Evolutionary conservation across 140 eudicot genomes (phyloP).

Genomic region (Erigeron philadelphicus): DNA sequence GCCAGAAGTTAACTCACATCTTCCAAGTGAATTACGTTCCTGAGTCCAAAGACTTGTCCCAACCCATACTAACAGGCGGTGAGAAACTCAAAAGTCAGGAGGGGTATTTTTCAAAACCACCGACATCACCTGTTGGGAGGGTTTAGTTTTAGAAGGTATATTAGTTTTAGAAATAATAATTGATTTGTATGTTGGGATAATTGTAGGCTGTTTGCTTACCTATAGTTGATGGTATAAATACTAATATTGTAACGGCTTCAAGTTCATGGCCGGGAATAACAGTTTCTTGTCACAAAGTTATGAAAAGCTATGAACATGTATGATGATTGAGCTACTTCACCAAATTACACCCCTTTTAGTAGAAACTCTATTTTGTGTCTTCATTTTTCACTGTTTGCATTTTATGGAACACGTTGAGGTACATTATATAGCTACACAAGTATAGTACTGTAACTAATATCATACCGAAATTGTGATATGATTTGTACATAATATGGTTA

Average conservation of each 20-base stretch:
- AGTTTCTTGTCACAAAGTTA: constrained; percentile 16
- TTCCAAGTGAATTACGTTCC: constrained; percentile 29
- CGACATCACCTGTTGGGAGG: constrained; percentile 73
- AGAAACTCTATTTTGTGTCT: background rate
- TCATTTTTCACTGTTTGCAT: background rate
- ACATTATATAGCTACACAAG: no score
- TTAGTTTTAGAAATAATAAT: constrained; percentile 25
- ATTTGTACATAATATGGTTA: background rate
- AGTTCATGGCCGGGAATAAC: constrained; percentile 18
- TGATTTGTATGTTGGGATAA: constrained; percentile 9
- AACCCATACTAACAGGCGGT: background rate
- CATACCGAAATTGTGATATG: background rate
- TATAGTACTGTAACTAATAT: background rate
- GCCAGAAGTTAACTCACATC: constrained; percentile 42
- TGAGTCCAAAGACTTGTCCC: constrained; percentile 26
- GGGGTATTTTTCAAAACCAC: constrained; percentile 50
- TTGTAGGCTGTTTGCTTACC: constrained; percentile 13
- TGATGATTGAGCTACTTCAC: constrained; percentile 18
- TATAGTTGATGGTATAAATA: constrained; percentile 14
- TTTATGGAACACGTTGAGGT: background rate
- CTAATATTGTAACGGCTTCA: constrained; percentile 13
- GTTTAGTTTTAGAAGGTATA: constrained; percentile 34
- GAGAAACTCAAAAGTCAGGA: constrained; percentile 28
- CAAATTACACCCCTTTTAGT: background rate
- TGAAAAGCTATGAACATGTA: constrained; percentile 19